Conservation (phyloP, 2,329 filamentous ascomycete species). For the Fusarium buxicola region DNA sequence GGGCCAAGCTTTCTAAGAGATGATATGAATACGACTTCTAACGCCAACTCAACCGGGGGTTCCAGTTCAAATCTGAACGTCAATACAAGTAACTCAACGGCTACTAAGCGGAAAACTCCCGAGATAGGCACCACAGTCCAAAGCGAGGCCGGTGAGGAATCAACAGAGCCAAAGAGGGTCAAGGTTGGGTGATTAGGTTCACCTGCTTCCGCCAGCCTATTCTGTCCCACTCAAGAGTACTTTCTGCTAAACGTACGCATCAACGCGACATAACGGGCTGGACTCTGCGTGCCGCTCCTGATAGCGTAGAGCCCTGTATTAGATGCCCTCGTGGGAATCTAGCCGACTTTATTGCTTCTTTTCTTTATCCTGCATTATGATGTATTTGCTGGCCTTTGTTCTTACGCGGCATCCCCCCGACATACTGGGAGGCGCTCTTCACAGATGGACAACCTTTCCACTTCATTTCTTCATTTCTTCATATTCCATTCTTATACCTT, state of each 20-base stretch:
- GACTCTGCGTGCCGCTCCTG: constrained; percentile 32
- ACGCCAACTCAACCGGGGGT: constrained; percentile 27
- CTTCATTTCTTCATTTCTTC: constrained; percentile 19
- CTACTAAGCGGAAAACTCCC: constrained; percentile 68
- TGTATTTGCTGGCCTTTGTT: background rate
- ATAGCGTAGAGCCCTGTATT: constrained; percentile 9
- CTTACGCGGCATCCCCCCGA: background rate
- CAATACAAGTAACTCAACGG: constrained; percentile 30
- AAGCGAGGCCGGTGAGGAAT: constrained; percentile 56
- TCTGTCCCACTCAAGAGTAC: constrained; percentile 22
- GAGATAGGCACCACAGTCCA: constrained; percentile 58
- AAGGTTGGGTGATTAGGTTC: constrained; percentile 58
- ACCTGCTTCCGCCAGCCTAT: background rate
- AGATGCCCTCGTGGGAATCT: background rate
- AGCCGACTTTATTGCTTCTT: constrained; percentile 10
- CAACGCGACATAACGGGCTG: constrained; percentile 31
- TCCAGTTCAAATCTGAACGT: constrained; percentile 38
- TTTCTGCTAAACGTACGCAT: constrained; percentile 21
- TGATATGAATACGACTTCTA: constrained; percentile 51
- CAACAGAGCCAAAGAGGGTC: constrained; percentile 64
- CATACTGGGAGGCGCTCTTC: constrained; percentile 20
- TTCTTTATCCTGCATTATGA: background rate
- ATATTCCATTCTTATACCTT: constrained; percentile 33
- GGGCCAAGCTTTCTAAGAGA: constrained; percentile 74
- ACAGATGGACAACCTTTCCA: constrained; percentile 7